Evolutionary conservation across 345 rosid genomes (phyloP).

Genomic region (Raphanus raphanistrum): DNA sequence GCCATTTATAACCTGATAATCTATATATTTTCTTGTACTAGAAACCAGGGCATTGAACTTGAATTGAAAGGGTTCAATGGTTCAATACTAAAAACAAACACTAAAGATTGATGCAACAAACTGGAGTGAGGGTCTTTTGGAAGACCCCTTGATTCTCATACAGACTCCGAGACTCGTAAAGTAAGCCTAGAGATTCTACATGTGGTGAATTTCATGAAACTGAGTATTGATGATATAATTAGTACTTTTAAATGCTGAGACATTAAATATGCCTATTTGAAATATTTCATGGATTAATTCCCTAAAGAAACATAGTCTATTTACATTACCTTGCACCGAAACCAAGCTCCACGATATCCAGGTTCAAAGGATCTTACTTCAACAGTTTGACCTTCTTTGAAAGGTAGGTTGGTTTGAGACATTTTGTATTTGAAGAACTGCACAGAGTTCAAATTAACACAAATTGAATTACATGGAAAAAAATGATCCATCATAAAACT

Average conservation of each 20-base stretch:
- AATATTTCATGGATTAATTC: not conserved
- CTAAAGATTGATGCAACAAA: no score
- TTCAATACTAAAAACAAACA: no score
- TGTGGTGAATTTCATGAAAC: not conserved
- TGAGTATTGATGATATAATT: not conserved
- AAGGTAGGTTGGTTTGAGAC: conserved; percentile 29
- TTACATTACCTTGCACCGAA: conserved; percentile 64
- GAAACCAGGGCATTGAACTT: no score
- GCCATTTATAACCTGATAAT: no score
- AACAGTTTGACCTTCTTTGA: conserved; percentile 52
- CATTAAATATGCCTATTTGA: not conserved
- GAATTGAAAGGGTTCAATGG: no score
- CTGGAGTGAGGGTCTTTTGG: no score
- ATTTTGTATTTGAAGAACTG: not conserved
- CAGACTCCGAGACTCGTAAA: not conserved
- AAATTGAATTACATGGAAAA: no score
- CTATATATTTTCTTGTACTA: no score
- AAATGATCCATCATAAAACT: no score
- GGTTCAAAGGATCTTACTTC: conserved; percentile 46
- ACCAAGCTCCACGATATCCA: conserved; percentile 83
- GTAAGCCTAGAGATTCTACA: not conserved
- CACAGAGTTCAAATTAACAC: no score
- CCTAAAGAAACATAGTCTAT: not conserved
- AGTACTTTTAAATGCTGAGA: not conserved
- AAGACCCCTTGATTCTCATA: no score